Conservation (phyloP, 805 yeast species). For the Scheffersomyces ergatensis region DNA sequence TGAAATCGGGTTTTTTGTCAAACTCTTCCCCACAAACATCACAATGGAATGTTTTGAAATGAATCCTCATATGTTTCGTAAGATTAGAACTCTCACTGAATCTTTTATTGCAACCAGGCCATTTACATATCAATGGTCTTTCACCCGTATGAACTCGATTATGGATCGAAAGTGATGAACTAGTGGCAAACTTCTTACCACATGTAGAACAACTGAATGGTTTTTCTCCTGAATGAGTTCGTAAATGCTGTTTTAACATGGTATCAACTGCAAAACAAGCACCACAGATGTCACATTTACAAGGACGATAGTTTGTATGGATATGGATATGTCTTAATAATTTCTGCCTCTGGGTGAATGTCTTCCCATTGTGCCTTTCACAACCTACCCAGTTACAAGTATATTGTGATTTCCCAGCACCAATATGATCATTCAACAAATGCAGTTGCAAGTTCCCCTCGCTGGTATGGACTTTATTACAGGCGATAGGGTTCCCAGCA, state of each 20-base stretch:
- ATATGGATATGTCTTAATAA: slow-evolving; percentile 80
- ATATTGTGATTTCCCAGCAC: slow-evolving; percentile 68
- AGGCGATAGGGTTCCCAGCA: slow-evolving; percentile 35
- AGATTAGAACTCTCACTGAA: slow-evolving; percentile 89
- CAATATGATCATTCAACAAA: slow-evolving; percentile 64
- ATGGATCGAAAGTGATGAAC: slow-evolving; percentile 81
- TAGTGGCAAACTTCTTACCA: slow-evolving; percentile 76
- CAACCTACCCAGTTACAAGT: slow-evolving; percentile 80
- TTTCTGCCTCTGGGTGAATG: slow-evolving; percentile 83
- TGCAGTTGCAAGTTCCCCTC: slow-evolving; percentile 72
- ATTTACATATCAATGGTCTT: slow-evolving; percentile 77
- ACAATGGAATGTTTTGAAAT: slow-evolving; percentile 54
- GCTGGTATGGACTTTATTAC: slow-evolving; percentile 48
- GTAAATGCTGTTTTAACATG: slow-evolving; percentile 74
- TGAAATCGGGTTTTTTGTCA: slow-evolving; percentile 22
- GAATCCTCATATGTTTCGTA: slow-evolving; percentile 84
- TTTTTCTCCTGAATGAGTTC: slow-evolving; percentile 87
- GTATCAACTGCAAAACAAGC: slow-evolving; percentile 73
- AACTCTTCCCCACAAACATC: slow-evolving; percentile 52
- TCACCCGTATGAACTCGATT: slow-evolving; percentile 86
- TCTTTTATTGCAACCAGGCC: slow-evolving; percentile 77
- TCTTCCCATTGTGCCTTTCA: slow-evolving; percentile 52
- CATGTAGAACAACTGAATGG: slow-evolving; percentile 77
- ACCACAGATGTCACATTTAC: slow-evolving; percentile 65
- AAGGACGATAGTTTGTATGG: slow-evolving; percentile 85